Base-by-base conservation (phyloP, 2,329 filamentous ascomycete species). In the Penicillium brevicompactum region DNA sequence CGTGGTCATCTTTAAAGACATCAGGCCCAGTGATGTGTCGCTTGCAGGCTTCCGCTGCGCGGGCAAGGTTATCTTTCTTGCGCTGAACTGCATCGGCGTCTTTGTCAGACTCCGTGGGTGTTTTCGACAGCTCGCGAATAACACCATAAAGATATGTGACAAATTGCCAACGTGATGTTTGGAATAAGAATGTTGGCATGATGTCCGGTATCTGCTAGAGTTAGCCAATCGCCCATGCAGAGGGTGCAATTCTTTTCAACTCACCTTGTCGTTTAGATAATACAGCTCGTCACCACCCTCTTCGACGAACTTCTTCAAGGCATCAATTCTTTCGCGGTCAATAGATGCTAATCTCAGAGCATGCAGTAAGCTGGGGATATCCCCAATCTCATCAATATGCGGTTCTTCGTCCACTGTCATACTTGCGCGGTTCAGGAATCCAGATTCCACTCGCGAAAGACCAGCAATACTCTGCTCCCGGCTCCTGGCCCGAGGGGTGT, bases 311-410 rank as follows among this genome's bases (percentile, higher is more conserved):
- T 84, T 89, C 65, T 89, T 86, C 21, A 97, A 82, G 0, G 88
- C 87, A 58, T 93, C 88, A 55, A 95, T 86, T 77, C 94, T 97
- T 76, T 97, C 93, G 32, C 94, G 85, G 70, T 99, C 94, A 62
- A 99, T 91, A 7, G 87, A 83, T 5, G 89, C 85, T 38, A 76
- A 77, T 59, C 87, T 88, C 51, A 99, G 74, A 2, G 84, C 82
- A 21, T 74, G 76, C 77, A 96, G 82, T 24, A 99, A 78, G 3
- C 85, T 84, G 4, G 86, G 83, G 16, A 91, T 83, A 66, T 91
- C 84, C 4, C 77, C 78, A 48, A 87, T 82, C 46, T 87, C 84
- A 53, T 84, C 83, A 1, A 71, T 58, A 31, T 60, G 58, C 10
- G 69, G 32, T 51, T 81, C 76, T 16, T 78, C 74, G 6, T 83